A percentile compares a stretch with the other conserved stretches of the same genome.
Evolutionary conservation across 345 rosid species (phyloP).

Genomic region (Aurinia saxatilis): DNA sequence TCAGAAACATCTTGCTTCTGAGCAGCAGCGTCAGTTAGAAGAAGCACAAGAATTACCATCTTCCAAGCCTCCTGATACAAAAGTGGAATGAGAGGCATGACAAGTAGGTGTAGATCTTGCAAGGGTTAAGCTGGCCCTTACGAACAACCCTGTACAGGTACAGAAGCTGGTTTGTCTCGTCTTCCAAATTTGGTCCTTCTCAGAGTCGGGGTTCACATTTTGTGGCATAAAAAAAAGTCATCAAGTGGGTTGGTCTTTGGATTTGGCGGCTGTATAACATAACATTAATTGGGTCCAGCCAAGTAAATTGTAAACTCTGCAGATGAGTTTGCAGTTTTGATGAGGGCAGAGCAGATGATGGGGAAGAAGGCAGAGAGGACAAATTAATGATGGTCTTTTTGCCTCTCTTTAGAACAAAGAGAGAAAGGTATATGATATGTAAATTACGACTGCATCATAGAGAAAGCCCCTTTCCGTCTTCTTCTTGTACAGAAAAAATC

Average conservation of each 20-base stretch:
- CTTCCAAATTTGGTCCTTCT: not conserved
- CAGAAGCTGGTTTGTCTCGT: conserved; percentile 1
- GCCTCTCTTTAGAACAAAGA: conserved; percentile 3
- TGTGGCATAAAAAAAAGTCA: conserved; percentile 11
- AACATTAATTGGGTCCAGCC: conserved; percentile 11
- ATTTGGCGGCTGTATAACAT: conserved; percentile 18
- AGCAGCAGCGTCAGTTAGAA: conserved; percentile 34
- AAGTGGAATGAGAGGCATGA: conserved; percentile 54
- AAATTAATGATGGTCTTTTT: conserved; percentile 4
- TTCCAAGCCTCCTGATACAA: conserved; percentile 51
- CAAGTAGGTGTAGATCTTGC: conserved; percentile 39
- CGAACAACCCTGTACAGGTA: conserved; percentile 77
- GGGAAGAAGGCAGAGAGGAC: conserved; percentile 4
- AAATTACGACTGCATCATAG: conserved; percentile 24
- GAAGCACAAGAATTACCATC: conserved; percentile 52
- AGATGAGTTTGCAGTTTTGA: conserved; percentile 12
- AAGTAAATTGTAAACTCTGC: conserved; percentile 14
- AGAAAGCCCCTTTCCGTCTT: conserved; percentile 7
- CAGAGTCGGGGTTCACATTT: conserved; percentile 7
- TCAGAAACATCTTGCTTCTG: conserved; percentile 40
- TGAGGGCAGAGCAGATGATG: conserved; percentile 5
- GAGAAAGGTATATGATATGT: conserved; percentile 16
- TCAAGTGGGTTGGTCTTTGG: conserved; percentile 6
- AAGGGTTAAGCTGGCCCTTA: conserved; percentile 49
- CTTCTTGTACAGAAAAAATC: conserved; percentile 21